Base-by-base conservation (phyloP, 2,329 filamentous ascomycete genomes). In the Xylaria sp. region DNA sequence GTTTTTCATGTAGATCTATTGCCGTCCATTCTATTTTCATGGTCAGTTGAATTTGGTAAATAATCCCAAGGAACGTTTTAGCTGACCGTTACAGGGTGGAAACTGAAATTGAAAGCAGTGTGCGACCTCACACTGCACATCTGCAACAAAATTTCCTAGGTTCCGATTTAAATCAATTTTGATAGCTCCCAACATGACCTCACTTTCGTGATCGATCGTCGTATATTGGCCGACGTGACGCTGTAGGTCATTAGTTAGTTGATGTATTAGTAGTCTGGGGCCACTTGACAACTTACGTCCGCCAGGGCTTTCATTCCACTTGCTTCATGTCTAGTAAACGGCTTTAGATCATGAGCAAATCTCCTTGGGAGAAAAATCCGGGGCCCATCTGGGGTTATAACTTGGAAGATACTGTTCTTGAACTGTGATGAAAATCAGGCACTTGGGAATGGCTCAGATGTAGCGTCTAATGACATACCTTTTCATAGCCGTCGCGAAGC, bases 201-300 rank as follows among this genome's bases (percentile, higher is more conserved):
- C 70, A 52, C 70, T 72, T 46, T 72, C 70, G 37, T 72, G 70
- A 37, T 70, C 68, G n/a, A 72, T 72, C 5, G 68, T 72, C 11
- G 70, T 72, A 23, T 71, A 72, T 25, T 71, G 63, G 3, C 70
- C 70, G 27, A 72, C 67, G 52, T 70, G 70, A 27, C 70, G 68
- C 70, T 72, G 25, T 25, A 25, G 11, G 31, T 63, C 15, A 63
- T 47, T 19, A 2, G 15, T 53, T 31, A 58, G 54, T 23, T 9
- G 5, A 4, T 13, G 11, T 33, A 33, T 17, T 8, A 21, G 10
- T 49, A 7, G 4, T 46, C 2, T 21, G 23, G 19, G 21, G 9
- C n/a, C 19, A 9, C 25, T 1, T 40, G 5, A n/a, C 3, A 7
- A 64, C 71, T 63, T 5, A 72, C 71, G 65, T 72, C 71, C 6